Percentiles rank a stretch among this genome's conserved stretches.
phyloP scores from a whole-genome alignment of 768 basidiomycete genomes.

The Agaricus bisporus region DNA sequence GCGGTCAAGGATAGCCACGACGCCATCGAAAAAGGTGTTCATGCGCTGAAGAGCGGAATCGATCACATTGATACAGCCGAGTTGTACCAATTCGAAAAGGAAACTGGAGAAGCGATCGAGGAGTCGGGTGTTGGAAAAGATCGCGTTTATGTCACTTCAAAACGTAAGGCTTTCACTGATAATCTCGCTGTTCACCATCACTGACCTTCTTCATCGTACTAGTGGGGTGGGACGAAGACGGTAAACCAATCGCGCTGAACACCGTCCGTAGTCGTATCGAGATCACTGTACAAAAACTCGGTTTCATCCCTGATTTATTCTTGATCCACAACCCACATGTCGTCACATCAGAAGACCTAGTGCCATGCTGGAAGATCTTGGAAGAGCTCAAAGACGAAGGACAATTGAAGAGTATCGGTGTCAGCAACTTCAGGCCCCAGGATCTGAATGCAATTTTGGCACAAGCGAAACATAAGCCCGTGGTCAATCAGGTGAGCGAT shows the following conservation, averaged over 20 bases:
- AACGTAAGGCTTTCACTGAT: conserved; percentile 17
- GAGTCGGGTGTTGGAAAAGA: conserved; percentile 27
- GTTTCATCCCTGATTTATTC: conserved; percentile 45
- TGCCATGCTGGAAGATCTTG: conserved; percentile 43
- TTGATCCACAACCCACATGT: conserved; percentile 42
- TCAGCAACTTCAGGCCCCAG: conserved; percentile 45
- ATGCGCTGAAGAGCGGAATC: conserved; percentile 35
- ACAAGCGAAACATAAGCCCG: conserved; percentile 42
- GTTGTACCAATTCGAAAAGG: conserved; percentile 37
- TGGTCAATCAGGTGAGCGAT: conserved; percentile 42
- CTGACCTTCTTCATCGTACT: background rate
- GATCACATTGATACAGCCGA: conserved; percentile 50
- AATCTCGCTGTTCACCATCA: background rate
- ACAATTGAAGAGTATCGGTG: conserved; percentile 39
- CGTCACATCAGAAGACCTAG: conserved; percentile 18
- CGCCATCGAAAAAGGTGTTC: conserved; percentile 22
- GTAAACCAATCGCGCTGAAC: conserved; percentile 19
- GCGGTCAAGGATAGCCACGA: conserved; percentile 24
- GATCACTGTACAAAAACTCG: conserved; percentile 40
- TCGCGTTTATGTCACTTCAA: conserved; percentile 45
- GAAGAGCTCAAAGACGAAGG: conserved; percentile 41
- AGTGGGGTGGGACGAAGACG: background rate
- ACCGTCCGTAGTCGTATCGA: conserved; percentile 36
- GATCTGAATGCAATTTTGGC: conserved; percentile 37
- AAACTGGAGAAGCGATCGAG: conserved; percentile 32